phyloP scores from a whole-genome alignment of 495 filamentous ascomycete species.

The Neurospora tetraspora region DNA sequence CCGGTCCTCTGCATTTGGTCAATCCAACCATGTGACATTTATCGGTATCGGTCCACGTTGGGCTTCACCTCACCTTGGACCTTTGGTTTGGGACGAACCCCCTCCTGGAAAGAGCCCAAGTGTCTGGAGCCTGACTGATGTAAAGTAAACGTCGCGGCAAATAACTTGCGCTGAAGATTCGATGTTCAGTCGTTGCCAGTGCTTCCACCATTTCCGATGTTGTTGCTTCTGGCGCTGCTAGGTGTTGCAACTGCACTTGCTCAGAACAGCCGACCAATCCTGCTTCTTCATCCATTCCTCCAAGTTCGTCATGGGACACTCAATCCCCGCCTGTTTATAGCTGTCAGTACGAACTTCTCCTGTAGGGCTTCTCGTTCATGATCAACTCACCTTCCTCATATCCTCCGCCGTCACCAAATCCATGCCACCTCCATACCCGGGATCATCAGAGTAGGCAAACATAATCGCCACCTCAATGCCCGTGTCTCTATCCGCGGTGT shows the following conservation, averaged over 20 bases:
- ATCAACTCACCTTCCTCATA: constrained; percentile 25
- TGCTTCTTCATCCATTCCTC: constrained; percentile 18
- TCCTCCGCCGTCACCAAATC: constrained; percentile 28
- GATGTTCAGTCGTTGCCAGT: no score
- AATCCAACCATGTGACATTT: not conserved
- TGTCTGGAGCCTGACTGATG: no score
- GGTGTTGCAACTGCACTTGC: not conserved
- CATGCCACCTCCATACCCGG: constrained; percentile 33
- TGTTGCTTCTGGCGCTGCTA: no score
- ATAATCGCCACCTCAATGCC: constrained; percentile 30
- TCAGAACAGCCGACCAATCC: constrained; percentile 14
- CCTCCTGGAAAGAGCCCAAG: no score
- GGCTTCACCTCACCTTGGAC: not conserved
- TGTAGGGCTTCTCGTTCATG: not conserved
- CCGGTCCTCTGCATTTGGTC: not conserved
- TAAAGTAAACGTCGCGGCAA: no score
- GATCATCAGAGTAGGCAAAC: constrained; percentile 27
- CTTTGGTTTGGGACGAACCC: no score
- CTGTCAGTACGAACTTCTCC: not conserved
- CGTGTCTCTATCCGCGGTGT: constrained; percentile 19
- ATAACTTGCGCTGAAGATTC: no score
- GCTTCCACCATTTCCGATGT: no score
- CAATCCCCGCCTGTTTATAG: constrained; percentile 17
- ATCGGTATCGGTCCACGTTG: not conserved
- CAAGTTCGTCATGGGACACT: constrained; percentile 24